phyloP scores from a whole-genome alignment of 1,284 basidiomycete species.

The Cutaneotrichosporon sp. region DNA sequence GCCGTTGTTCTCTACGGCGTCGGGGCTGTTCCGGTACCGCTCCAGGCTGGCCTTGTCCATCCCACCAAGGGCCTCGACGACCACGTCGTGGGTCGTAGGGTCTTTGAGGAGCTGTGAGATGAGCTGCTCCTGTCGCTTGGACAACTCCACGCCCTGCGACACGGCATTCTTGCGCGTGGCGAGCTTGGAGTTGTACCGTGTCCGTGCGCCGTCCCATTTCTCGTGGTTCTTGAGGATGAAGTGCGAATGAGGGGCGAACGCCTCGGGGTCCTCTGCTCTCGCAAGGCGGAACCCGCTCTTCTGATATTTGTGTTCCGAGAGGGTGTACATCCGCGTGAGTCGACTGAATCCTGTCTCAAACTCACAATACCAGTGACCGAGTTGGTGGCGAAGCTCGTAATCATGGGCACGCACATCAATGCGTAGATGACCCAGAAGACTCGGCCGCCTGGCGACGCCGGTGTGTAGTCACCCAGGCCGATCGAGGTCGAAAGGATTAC shows the following conservation, averaged over 20 bases:
- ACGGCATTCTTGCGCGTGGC: not conserved
- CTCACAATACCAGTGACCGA: slow-evolving; percentile 52
- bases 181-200: not conserved
- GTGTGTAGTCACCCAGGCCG: slow-evolving; percentile 50
- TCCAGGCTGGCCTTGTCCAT: slow-evolving; percentile 2
- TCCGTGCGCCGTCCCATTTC: slow-evolving; percentile 25
- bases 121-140: not conserved
- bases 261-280: slow-evolving; percentile 33
- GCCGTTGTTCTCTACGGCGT: slow-evolving; percentile 9
- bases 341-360: not conserved
- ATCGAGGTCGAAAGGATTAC: slow-evolving; percentile 51
- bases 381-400: slow-evolving; percentile 55
- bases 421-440: slow-evolving; percentile 54
- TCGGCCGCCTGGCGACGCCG: slow-evolving; percentile 39
- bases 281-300: slow-evolving; percentile 18
- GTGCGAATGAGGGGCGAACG: slow-evolving; percentile 47
- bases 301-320: slow-evolving; percentile 23
- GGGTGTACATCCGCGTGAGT: slow-evolving; percentile 23
- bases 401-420: slow-evolving; percentile 54
- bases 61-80: not conserved
- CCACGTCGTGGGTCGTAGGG: slow-evolving; percentile 1
- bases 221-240: slow-evolving; percentile 41
- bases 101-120: not conserved
- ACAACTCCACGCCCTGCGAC: not conserved
- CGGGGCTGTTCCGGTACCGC: slow-evolving; percentile 4